Evolutionary conservation across 768 basidiomycete species (phyloP), one percentile per base, ranked within the genome.

Genomic region (Termitomyces heimii): DNA sequence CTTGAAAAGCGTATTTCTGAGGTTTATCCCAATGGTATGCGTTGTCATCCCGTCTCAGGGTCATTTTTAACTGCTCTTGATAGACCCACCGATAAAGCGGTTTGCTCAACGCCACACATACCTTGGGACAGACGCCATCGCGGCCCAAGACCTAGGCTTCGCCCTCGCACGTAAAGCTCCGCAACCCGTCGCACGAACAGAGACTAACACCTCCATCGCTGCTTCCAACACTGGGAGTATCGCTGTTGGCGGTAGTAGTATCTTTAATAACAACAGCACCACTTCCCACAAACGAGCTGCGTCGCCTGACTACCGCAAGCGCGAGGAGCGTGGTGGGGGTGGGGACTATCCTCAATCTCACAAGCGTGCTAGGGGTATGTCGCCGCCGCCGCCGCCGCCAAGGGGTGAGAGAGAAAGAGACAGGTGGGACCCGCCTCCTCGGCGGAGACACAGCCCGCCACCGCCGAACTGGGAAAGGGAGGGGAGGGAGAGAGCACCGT

Each of bases 1-100:
- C 82, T 98, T 47, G 94, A 97, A 70, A 85, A 86, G 59, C 83
- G 97, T 8, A 89, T 98, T 64, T 77, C 87, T 0, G 95, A 98
- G 58, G 84, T 86, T 0, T 98, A 92, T 71, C 86, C 94, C 0
- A 83, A 83, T 49, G 93, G 94, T 93, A 60, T 40, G 83, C 71
- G 24, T 16, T 10, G 9, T 47, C 2, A 43, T 39, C 49, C 32
- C 16, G 49, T 48, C 42, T 54, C 13, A 14, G 16, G 4, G 32
- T 31, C 24, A 20, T 16, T 39, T 66, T 93, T 51, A 3, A 44
- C 24, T 20, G 37, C 44, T 16, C 40, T n/a, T 35, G 7, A 2
- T 65, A 97, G 95, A 94, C 64, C 86, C 92, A 0, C 84, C 92
- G 0, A 90, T 97, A 69, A 93, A 96, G 65, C 88, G 89, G 0